Percentiles rank a stretch among this genome's conserved stretches.
Evolutionary conservation across 208 protist genomes (phyloP).

Genomic region (Phytomonas sp.): DNA sequence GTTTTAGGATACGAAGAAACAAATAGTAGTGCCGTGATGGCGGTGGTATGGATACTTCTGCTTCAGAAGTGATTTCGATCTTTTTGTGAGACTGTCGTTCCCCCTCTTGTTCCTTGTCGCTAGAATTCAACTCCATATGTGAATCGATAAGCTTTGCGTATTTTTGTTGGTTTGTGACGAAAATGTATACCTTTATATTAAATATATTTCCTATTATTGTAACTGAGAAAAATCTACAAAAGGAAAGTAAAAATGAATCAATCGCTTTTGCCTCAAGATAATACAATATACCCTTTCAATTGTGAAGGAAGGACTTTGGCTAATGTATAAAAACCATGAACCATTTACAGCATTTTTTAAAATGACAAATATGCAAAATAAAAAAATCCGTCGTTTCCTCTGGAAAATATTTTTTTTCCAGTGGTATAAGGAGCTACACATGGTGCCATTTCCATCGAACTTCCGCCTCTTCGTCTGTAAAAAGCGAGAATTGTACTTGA

Average conservation of each 20-base stretch:
- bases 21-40: neutral
- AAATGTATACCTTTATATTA: constrained; percentile 1
- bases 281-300: constrained; percentile 1
- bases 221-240: constrained; percentile 3
- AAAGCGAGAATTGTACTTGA: constrained; percentile 42
- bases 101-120: neutral
- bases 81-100: neutral
- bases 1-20: neutral
- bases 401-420: neutral
- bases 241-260: neutral
- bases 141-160: neutral
- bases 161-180: neutral
- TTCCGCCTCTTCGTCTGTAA: constrained; percentile 32
- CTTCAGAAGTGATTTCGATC: neutral
- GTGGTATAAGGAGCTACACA: constrained; percentile 14
- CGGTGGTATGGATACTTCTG: neutral
- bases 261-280: neutral
- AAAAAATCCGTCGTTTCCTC: neutral
- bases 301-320: neutral
- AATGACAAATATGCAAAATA: constrained; percentile 9
- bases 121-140: neutral
- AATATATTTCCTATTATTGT: constrained; percentile 3
- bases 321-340: constrained; percentile 3
- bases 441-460: constrained; percentile 49
- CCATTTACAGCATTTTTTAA: constrained; percentile 8